phyloP scores from a whole-genome alignment of 164 flowering plant genomes.

The Umbilicus rupestris region DNA sequence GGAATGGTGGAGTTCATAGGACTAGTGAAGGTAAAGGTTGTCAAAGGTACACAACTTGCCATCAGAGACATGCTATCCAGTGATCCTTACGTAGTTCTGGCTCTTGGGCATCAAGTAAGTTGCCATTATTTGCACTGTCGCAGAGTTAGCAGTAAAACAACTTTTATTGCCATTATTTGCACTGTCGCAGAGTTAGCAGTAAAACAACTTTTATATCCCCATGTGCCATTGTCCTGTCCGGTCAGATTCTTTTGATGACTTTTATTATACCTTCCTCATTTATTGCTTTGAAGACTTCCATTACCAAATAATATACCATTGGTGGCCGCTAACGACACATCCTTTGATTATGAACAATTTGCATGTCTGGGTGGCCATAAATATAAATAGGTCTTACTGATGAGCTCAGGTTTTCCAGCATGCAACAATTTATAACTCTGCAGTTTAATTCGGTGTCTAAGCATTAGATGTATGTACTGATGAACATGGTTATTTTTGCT shows the following conservation, averaged over 20 bases:
- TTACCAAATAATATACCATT: neutral
- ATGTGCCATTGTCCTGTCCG: neutral
- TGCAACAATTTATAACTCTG: no score
- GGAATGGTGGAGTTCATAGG: slow-evolving; percentile 96
- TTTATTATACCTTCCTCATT: neutral
- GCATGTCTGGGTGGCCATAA: neutral
- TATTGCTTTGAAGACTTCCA: neutral
- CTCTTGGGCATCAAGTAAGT: slow-evolving; percentile 76
- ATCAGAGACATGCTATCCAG: slow-evolving; percentile 86
- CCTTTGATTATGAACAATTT: neutral
- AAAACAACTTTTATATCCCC: neutral
- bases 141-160: slow-evolving; percentile 1
- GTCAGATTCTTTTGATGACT: neutral
- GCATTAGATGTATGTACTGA: neutral
- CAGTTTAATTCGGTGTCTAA: neutral
- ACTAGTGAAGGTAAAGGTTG: slow-evolving; percentile 71
- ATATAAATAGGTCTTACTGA: no score
- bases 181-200: neutral
- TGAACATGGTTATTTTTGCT: slow-evolving; percentile 13
- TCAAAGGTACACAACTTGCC: slow-evolving; percentile 77
- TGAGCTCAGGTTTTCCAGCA: no score
- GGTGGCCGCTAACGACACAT: neutral
- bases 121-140: neutral
- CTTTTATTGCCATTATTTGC: slow-evolving; percentile 3
- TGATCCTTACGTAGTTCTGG: slow-evolving; percentile 81